Evolutionary conservation across 345 rosid genomes (phyloP), one percentile per base, ranked within the genome.

Genomic region (Eucalyptus victrix): DNA sequence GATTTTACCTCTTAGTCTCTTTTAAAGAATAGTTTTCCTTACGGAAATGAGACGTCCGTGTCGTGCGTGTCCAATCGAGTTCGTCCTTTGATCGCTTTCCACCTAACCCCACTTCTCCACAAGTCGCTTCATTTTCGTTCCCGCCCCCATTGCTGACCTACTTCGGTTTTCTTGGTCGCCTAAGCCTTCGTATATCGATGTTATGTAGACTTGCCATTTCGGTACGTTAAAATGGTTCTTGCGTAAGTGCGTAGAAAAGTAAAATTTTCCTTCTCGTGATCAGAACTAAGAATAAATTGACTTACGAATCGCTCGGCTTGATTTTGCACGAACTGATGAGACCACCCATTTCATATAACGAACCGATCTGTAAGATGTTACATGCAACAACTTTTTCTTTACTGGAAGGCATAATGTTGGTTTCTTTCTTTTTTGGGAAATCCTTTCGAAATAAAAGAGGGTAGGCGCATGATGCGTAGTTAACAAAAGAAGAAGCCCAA

Each of bases 401-500:
- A 37, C 21, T 24, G 6, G 30, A 56, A 56, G 6, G 62, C 13
- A 26, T 24, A 56, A 56, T 24, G 30, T 24, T 23, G 30, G 6
- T 24, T 26, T 56, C 0, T 1, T 11, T 62, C 32, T 62, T 28
- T 13, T 34, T 18, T 9, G 6, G 47, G 16, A 11, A 76, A 37
- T 37, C 47, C 47, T 76, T 76, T 19, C 0, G 9, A 37, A 40
- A 19, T 21, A 5, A 76, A 19, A 76, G 15, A 72, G 47, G 2
- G 3, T 1, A 44, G 26, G 5, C 0, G 12, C 15, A 37, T 37
- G 14, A 37, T 0, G 15, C 13, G 2, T 1, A 37, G 12, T 18
- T 37, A 37, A 72, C 81, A 72, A 72, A 19, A 37, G 81, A 72
- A 72, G 44, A 19, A 34, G 7, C 28, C 28, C 7, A 76, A 37